Evolutionary conservation across 1,284 basidiomycete genomes (phyloP), one percentile per base, ranked within the genome.

Genomic region (Malassezia slooffiae): DNA sequence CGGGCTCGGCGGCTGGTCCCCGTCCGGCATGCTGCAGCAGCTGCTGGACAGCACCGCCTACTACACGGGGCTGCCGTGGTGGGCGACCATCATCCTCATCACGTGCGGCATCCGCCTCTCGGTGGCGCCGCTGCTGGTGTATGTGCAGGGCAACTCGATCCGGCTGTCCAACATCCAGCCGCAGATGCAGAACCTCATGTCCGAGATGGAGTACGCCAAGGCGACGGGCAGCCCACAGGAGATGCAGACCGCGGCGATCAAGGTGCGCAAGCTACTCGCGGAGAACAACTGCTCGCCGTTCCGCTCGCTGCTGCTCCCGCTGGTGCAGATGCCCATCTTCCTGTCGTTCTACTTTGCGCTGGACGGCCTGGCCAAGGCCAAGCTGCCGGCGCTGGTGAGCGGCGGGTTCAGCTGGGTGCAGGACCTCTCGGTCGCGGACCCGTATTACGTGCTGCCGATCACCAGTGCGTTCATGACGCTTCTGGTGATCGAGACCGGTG

Each of bases 261-360:
- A 78, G 55, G 77, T 83, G 52, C 74, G 75, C 49, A 72, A 77
- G 43, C 71, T 91, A 27, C 79, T 85, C 60, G 71, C 76, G 55
- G 77, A 81, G 45, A 78, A 85, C 30, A 79, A 82, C 28, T 80
- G 86, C 41, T 79, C 76, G 53, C 75, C 85, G 29, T 57, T 75
- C 34, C 74, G 75, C 29, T 75, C 80, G 50, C 58, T 84, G 19
- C 57, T 79, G 10, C 80, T 82, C 6, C 65, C 86, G 41, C 58
- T 81, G 3, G 40, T 61, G 27, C 87, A 93, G 67, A 71, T 88
- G 31, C 80, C 86, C 1, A 74, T 89, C 35, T 83, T 85, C 52
- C 72, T 95, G 36, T 80, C 81, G 21, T 75, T 88, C 73, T 97
- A 95, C 76, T 81, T 89, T 55, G 87, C 80, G 12, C 70, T 95